Conservation (phyloP, 1,284 basidiomycete genomes). For the Termitomyces sp. region DNA sequence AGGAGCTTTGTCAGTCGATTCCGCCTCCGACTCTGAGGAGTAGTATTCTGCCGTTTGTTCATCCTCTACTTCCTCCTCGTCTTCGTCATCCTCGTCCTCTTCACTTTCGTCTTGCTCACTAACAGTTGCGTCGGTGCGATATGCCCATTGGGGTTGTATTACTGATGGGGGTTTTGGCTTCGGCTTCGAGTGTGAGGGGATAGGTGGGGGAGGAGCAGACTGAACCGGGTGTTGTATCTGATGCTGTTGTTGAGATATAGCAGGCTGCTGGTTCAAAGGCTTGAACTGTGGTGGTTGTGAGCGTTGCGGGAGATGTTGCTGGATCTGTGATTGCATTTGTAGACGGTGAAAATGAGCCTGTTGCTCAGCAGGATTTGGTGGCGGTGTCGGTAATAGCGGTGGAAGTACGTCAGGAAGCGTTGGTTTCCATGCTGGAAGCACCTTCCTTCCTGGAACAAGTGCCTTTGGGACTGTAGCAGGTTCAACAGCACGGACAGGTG, state of each 20-base stretch:
- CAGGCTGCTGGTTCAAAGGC: constrained; percentile 1
- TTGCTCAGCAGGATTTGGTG: constrained; percentile 10
- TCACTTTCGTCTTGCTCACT: constrained; percentile 9
- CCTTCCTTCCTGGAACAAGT: constrained; percentile 12
- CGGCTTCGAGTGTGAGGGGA: constrained; percentile 12
- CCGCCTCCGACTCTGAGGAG: constrained; percentile 10
- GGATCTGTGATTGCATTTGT: neutral
- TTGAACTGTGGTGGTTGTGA: neutral
- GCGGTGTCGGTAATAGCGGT: constrained; percentile 15
- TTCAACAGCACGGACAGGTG: neutral
- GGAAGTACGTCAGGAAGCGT: constrained; percentile 19
- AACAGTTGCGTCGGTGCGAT: neutral
- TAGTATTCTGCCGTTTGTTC: constrained; percentile 11
- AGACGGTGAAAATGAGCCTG: neutral
- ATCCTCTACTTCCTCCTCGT: constrained; percentile 12
- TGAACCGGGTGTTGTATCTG: neutral
- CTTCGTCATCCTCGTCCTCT: constrained; percentile 11
- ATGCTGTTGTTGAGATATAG: neutral
- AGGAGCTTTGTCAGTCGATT: constrained; percentile 3
- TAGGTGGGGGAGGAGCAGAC: constrained; percentile 10
- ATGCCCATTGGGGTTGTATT: neutral
- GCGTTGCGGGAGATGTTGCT: neutral
- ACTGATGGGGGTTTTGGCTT: constrained; percentile 1
- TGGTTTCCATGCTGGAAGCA: constrained; percentile 20
- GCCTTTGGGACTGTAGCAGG: neutral